phyloP scores from a whole-genome alignment of 148 eudicot genomes.

The Amaranthus hypochondriacus region DNA sequence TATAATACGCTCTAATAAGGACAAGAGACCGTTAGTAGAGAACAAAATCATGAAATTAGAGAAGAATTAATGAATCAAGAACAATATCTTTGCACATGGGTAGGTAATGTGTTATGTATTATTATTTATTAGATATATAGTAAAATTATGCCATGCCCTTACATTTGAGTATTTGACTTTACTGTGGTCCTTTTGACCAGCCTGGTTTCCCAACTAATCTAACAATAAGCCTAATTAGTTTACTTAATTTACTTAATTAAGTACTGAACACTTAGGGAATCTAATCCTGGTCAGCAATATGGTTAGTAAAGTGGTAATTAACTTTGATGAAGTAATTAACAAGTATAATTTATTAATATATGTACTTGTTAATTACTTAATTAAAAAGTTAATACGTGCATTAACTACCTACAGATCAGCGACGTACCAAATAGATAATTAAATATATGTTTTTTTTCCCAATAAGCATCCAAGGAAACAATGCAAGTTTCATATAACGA shows the following conservation, averaged over 20 bases:
- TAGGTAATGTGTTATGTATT: constrained; percentile 5
- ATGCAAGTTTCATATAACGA: constrained; percentile 9
- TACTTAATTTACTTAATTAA: neutral
- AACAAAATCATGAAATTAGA: constrained; percentile 18
- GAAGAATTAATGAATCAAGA: constrained; percentile 13
- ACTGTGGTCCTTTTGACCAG: constrained; percentile 23
- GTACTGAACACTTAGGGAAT: constrained; percentile 21
- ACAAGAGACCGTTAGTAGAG: neutral
- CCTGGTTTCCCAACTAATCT: constrained; percentile 21
- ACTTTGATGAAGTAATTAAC: neutral
- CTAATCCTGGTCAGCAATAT: constrained; percentile 20
- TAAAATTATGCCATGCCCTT: neutral
- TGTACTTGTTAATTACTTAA: neutral
- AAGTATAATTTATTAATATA: neutral
- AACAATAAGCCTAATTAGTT: neutral
- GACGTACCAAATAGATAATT: neutral
- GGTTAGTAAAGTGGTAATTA: constrained; percentile 8
- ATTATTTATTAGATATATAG: constrained; percentile 9
- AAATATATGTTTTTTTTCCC: neutral
- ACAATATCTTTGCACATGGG: constrained; percentile 24
- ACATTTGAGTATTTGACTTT: neutral
- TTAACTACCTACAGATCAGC: constrained; percentile 15
- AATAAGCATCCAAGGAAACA: neutral
- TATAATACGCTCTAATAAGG: constrained; percentile 1
- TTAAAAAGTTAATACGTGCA: neutral